Percentiles rank a stretch among this genome's conserved stretches.
phyloP scores from a whole-genome alignment of 176 grass and related monocot species.

The Zoysia pacifica region DNA sequence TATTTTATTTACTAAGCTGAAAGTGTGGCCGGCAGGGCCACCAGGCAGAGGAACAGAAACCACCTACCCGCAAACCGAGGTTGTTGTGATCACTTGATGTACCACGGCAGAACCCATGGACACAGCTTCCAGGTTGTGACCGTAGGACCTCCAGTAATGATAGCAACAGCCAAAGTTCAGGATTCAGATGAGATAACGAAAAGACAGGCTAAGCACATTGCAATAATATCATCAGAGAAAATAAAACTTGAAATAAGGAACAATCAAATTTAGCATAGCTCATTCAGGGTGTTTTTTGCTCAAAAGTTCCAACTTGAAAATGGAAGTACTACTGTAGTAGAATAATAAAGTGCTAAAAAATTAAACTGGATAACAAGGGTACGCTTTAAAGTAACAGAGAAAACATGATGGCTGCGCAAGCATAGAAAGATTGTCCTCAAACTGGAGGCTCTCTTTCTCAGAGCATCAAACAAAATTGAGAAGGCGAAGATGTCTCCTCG shows the following conservation, averaged over 20 bases:
- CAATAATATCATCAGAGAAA: slow-evolving; percentile 20
- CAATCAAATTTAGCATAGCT: slow-evolving; percentile 19
- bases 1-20: no score
- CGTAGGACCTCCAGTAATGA: slow-evolving; percentile 48
- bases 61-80: neutral
- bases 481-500: slow-evolving; percentile 21
- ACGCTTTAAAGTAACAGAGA: slow-evolving; percentile 16
- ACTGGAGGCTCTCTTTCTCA: slow-evolving; percentile 20
- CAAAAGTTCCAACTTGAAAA: slow-evolving; percentile 21
- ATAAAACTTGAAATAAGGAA: neutral
- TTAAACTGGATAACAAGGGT: slow-evolving; percentile 45
- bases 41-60: slow-evolving; percentile 8
- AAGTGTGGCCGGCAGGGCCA: slow-evolving; percentile 22
- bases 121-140: slow-evolving; percentile 45
- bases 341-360: slow-evolving; percentile 45
- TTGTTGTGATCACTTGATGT: slow-evolving; percentile 41
- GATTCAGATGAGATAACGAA: slow-evolving; percentile 64
- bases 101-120: slow-evolving; percentile 49
- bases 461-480: slow-evolving; percentile 67
- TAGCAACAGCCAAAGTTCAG: slow-evolving; percentile 43
- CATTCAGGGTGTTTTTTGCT: neutral
- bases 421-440: slow-evolving; percentile 25
- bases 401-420: slow-evolving; percentile 17
- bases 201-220: slow-evolving; percentile 35
- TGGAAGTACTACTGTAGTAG: slow-evolving; percentile 1